A percentile compares a stretch with the other conserved stretches of the same genome.
Conservation (phyloP, 805 yeast species). For the Lachancea quebecensis region DNA sequence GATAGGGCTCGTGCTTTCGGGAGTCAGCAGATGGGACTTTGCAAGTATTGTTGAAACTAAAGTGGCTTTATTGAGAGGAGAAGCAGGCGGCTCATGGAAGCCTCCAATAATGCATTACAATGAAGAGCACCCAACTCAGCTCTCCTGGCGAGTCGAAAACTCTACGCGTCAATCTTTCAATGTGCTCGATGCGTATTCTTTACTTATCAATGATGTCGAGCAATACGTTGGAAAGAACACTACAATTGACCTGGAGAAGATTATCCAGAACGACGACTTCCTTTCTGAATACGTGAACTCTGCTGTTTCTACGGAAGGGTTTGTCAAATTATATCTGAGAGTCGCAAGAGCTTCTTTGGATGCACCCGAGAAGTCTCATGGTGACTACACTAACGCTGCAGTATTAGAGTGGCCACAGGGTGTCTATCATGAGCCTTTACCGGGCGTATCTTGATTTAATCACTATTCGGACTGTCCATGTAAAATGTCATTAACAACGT, state of each 20-base stretch:
- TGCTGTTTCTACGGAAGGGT: constrained; percentile 26
- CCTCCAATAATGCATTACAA: constrained; percentile 43
- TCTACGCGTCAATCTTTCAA: constrained; percentile 7
- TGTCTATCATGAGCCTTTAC: constrained; percentile 41
- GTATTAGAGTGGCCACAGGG: constrained; percentile 54
- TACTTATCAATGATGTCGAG: constrained; percentile 75
- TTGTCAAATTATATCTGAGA: constrained; percentile 43
- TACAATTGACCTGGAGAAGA: constrained; percentile 36
- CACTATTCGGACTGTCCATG: no score
- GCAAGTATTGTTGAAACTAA: constrained; percentile 83
- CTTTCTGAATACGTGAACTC: constrained; percentile 29
- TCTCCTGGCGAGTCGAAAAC: constrained; percentile 27
- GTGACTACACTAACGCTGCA: constrained; percentile 67
- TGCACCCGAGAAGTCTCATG: constrained; percentile 33
- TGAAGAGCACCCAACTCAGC: constrained; percentile 11
- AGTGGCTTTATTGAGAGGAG: constrained; percentile 59
- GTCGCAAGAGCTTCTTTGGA: constrained; percentile 45
- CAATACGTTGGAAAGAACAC: constrained; percentile 51
- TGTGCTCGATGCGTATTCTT: constrained; percentile 46
- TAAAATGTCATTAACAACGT: no score
- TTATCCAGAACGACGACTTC: constrained; percentile 29
- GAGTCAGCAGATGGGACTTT: constrained; percentile 88
- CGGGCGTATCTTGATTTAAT: constrained; percentile 41
- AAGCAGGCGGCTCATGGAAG: constrained; percentile 46
- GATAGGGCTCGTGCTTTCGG: constrained; percentile 73